phyloP scores from a whole-genome alignment of 2,329 filamentous ascomycete species.

The Fusarium pseudoanthophilum region DNA sequence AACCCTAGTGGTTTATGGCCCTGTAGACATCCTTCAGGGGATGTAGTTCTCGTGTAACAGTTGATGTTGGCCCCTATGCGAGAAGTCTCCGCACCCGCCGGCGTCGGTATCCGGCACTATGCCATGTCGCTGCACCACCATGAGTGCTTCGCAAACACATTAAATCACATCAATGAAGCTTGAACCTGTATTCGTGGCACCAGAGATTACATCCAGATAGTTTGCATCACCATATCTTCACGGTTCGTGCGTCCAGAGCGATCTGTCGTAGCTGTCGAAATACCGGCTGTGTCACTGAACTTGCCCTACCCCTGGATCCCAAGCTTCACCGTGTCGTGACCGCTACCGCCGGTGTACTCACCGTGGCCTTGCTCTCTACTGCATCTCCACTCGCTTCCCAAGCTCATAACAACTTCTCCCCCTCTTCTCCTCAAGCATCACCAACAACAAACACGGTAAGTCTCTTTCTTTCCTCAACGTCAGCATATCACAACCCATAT shows the following conservation, averaged over 20 bases:
- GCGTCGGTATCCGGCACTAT: neutral
- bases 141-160: neutral
- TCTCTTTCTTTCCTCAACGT: neutral
- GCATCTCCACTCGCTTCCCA: constrained; percentile 1
- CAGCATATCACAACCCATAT: neutral
- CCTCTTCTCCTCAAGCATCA: neutral
- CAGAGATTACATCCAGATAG: neutral
- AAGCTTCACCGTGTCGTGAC: neutral
- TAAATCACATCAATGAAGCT: neutral
- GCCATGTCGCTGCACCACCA: neutral
- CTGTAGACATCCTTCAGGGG: neutral
- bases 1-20: neutral
- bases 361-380: neutral
- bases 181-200: too few species aligned
- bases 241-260: neutral
- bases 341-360: neutral
- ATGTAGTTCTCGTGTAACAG: neutral
- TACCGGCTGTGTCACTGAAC: neutral
- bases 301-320: constrained; percentile 1
- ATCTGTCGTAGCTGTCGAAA: neutral
- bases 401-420: neutral
- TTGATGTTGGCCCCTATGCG: neutral
- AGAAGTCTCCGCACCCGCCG: constrained; percentile 7
- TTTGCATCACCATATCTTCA: neutral
- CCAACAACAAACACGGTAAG: constrained; percentile 6